These are phyloP conservation scores for Wickerhamomyces alni DNA, from an alignment of 805 yeast species.

Conservation along the genomic window DNA sequence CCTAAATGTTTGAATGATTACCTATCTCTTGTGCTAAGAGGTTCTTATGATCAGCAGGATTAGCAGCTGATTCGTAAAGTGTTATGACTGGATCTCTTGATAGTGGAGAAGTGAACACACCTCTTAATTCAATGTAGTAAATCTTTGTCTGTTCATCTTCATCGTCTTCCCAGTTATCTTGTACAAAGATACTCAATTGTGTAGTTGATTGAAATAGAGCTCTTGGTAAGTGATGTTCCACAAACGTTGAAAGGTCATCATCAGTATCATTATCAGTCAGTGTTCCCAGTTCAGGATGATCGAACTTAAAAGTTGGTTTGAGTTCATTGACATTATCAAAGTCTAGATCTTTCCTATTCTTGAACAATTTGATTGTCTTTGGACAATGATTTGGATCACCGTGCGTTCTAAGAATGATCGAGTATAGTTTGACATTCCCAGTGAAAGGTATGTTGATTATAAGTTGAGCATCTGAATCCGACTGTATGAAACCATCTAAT, in stretches of 20 bases:
- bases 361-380: conserved; percentile 58
- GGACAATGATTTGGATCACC: conserved; percentile 61
- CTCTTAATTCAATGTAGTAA: conserved; percentile 74
- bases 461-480: conserved; percentile 81
- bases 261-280: conserved; percentile 33
- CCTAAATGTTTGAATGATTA: conserved; percentile 6
- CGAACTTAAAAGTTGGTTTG: conserved; percentile 44
- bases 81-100: conserved; percentile 67
- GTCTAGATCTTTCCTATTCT: conserved; percentile 65
- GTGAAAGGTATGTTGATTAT: conserved; percentile 77
- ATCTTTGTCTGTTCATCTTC: conserved; percentile 53
- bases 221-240: conserved; percentile 79
- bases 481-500: conserved; percentile 41
- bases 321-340: conserved; percentile 53
- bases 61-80: conserved; percentile 85
- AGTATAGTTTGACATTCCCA: conserved; percentile 65
- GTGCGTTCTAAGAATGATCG: conserved; percentile 63
- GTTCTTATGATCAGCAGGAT: conserved; percentile 78
- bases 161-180: conserved; percentile 58
- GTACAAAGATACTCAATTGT: conserved; percentile 61
- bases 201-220: conserved; percentile 65
- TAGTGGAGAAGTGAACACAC: conserved; percentile 49
- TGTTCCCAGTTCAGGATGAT: conserved; percentile 63
- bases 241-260: conserved; percentile 41
- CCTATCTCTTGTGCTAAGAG: conserved; percentile 14